Evolutionary conservation across 495 filamentous ascomycete genomes (phyloP), one percentile per base, ranked within the genome.

Genomic region (Neurospora sp.): DNA sequence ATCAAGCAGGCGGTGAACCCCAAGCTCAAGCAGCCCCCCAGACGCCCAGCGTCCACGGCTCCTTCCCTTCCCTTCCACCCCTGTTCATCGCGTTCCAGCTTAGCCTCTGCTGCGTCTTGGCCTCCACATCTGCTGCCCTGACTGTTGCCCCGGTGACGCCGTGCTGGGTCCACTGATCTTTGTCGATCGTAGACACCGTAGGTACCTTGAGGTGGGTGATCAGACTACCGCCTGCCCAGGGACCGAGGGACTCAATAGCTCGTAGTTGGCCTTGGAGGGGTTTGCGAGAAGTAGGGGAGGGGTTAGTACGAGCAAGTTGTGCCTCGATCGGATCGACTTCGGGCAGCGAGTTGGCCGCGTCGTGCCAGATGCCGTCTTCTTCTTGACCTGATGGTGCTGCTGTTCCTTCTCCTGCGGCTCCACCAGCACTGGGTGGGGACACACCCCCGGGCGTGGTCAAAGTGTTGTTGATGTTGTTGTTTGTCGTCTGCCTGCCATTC

Each of bases 211-310:
- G 83, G 70, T 90, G 90, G 0, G 91, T 90, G 3, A 94, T 82
- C 70, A 99, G 79, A 82, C 94, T 97, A 5, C 90, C 94, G 20
- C 96, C 96, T 42, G 90, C 89, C 95, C 96, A 99, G 7, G 93
- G 85, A 0, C 96, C 96, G 0, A 98, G 83, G 6, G 92, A 93
- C 77, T 96, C 92, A 14, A 98, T 84, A 18, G 91, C 92, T 3
- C 93, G 88, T 31, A 97, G 81, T 20, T 88, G 79, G 8, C 92
- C 93, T 20, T 82, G 79, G 1, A 85, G 83, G 9, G 54, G 54
- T 37, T 66, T 66, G 12, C 54, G 54, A 1, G 12, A 12, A 3
- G 12, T 59, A 1, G 23, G 0, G 0, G 20, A 18, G 23, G 54
- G 27, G 54, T 66, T 66, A 3, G 27, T 18, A 3, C 54, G 54